A percentile compares a stretch with the other conserved stretches of the same genome.
Evolutionary conservation across 1,284 basidiomycete species (phyloP).

Genomic region (Cystobasidium pallidum): DNA sequence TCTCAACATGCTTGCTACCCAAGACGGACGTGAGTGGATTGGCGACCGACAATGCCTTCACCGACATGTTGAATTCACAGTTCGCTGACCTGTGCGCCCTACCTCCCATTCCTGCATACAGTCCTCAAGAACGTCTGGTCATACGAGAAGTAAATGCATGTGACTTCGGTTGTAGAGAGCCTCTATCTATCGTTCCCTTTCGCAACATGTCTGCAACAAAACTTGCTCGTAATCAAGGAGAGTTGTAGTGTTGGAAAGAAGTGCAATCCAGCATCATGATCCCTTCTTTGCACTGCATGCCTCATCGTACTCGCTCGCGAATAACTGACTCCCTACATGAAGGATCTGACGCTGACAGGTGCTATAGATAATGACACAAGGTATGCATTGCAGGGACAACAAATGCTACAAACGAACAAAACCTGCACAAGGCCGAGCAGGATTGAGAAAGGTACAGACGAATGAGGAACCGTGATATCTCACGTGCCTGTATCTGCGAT

Average conservation of each 20-base stretch:
- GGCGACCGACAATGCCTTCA: constrained; percentile 12
- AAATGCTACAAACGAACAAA: background rate
- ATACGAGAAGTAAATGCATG: constrained; percentile 54
- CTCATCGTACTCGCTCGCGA: too few species aligned
- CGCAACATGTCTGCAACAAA: background rate
- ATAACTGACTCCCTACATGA: too few species aligned
- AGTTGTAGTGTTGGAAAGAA: background rate
- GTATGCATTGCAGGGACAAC: background rate
- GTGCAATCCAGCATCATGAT: constrained; percentile 12
- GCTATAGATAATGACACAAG: too few species aligned
- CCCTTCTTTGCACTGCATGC: background rate
- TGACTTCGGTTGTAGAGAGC: background rate
- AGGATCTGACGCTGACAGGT: too few species aligned
- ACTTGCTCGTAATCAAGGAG: background rate
- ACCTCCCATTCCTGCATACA: constrained; percentile 38
- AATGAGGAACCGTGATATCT: too few species aligned
- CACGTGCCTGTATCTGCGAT: too few species aligned
- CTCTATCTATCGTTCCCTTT: constrained; percentile 4
- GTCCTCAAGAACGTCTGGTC: constrained; percentile 58
- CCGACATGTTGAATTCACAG: background rate
- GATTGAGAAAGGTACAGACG: too few species aligned
- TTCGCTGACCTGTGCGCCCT: background rate
- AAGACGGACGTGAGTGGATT: constrained; percentile 83
- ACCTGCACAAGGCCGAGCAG: background rate
- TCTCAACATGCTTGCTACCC: constrained; percentile 92